A percentile compares a stretch with the other conserved stretches of the same genome.
Evolutionary conservation across 768 basidiomycete genomes (phyloP).

Genomic region (Calocera cornea): DNA sequence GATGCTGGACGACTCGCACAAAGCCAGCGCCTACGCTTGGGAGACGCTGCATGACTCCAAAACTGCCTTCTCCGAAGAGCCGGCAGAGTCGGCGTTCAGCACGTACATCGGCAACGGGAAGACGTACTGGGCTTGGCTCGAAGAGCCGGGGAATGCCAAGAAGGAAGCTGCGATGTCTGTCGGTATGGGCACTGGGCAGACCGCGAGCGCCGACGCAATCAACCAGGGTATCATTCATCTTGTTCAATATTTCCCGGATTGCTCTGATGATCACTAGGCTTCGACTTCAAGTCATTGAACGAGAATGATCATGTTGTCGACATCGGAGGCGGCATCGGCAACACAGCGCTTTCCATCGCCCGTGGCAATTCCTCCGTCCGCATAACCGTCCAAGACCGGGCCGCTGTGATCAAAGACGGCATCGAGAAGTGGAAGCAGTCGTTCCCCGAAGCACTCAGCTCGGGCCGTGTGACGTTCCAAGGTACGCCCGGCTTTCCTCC

Average conservation of each 20-base stretch:
- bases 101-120: conserved; percentile 17
- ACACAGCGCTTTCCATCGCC: conserved; percentile 9
- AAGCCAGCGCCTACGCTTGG: conserved; percentile 14
- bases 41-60: conserved; percentile 17
- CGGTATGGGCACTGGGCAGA: conserved; percentile 18
- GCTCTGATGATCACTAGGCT: no score
- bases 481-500: conserved; percentile 21
- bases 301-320: conserved; percentile 17
- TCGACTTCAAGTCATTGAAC: conserved; percentile 9
- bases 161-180: conserved; percentile 22
- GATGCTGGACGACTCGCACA: conserved; percentile 17
- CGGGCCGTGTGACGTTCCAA: conserved; percentile 41
- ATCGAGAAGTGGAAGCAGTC: conserved; percentile 36
- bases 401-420: conserved; percentile 12
- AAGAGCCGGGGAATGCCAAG: conserved; percentile 20
- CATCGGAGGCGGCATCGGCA: conserved; percentile 18
- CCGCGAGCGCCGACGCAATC: no score
- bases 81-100: conserved; percentile 19
- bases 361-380: conserved; percentile 8
- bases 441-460: conserved; percentile 44
- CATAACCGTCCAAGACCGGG: conserved; percentile 16
- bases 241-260: no score
- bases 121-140: conserved; percentile 21
- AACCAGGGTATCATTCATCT: no score
- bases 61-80: conserved; percentile 16